These are phyloP conservation scores for Citrus cavaleriei DNA, from an alignment of 345 rosid species.

Conservation along the genomic window DNA sequence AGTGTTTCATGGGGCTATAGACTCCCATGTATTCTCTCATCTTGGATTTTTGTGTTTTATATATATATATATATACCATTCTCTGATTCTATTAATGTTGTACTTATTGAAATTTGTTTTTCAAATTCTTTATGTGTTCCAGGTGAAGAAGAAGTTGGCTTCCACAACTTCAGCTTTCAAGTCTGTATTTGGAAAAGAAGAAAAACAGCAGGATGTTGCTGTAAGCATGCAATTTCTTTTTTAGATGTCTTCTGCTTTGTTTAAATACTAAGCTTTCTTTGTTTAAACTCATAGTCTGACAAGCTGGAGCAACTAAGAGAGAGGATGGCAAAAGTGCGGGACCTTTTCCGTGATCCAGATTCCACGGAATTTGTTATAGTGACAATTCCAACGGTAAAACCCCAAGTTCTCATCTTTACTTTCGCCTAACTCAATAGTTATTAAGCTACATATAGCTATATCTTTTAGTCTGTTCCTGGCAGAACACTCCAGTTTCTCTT, in stretches of 20 bases:
- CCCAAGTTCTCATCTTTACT: not conserved
- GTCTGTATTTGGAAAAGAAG: conserved; percentile 56
- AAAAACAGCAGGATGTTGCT: conserved; percentile 36
- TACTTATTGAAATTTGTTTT: not conserved
- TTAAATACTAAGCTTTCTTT: conserved; percentile 11
- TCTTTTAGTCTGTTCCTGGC: not conserved
- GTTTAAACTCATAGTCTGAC: conserved; percentile 36
- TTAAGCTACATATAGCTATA: not conserved
- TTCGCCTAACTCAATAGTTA: not conserved
- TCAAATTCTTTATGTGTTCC: conserved; percentile 10
- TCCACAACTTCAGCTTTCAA: conserved; percentile 70
- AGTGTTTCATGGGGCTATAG: not conserved
- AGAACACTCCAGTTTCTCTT: not conserved
- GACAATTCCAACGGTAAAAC: conserved; percentile 75
- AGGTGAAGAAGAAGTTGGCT: conserved; percentile 69
- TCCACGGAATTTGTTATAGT: conserved; percentile 76
- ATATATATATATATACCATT: not conserved
- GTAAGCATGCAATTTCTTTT: conserved; percentile 40
- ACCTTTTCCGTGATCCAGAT: conserved; percentile 55
- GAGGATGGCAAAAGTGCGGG: conserved; percentile 65
- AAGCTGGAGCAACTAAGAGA: conserved; percentile 62
- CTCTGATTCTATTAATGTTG: not conserved
- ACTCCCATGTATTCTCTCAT: not conserved
- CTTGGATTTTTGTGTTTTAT: not conserved
- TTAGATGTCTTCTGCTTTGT: not conserved